These are phyloP conservation scores for Exophiala bonariae DNA, from an alignment of 2,329 filamentous ascomycete genomes.

Conservation along the genomic window DNA sequence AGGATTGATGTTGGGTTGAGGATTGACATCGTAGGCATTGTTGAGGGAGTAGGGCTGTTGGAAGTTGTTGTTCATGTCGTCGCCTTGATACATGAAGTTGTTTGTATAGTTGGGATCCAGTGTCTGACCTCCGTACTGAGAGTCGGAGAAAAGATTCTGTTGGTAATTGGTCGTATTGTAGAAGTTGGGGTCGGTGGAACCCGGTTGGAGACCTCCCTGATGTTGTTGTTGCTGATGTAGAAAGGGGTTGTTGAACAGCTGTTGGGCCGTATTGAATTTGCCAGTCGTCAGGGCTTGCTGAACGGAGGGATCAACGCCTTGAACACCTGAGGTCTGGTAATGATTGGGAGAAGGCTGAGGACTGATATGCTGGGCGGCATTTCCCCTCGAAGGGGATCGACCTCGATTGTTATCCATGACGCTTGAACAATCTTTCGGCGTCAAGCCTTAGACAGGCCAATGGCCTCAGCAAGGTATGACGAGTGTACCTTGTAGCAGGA, in stretches of 20 bases:
- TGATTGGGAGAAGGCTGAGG: slow-evolving; percentile 41
- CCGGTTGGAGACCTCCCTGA: slow-evolving; percentile 20
- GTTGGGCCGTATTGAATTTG: slow-evolving; percentile 31
- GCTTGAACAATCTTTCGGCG: slow-evolving; percentile 6
- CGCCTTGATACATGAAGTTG: slow-evolving; percentile 31
- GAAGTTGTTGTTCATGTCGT: slow-evolving; percentile 40
- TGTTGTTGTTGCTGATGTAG: slow-evolving; percentile 29
- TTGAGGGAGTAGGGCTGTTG: slow-evolving; percentile 23
- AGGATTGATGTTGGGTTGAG: slow-evolving; percentile 40
- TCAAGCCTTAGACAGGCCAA: neutral
- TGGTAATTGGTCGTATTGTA: slow-evolving; percentile 31
- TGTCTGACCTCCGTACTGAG: slow-evolving; percentile 35
- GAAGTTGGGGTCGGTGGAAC: slow-evolving; percentile 12
- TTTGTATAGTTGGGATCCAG: slow-evolving; percentile 30
- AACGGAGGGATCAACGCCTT: slow-evolving; percentile 40
- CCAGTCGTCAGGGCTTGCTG: slow-evolving; percentile 35
- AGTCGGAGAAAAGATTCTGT: slow-evolving; percentile 24
- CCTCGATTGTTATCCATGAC: slow-evolving; percentile 32
- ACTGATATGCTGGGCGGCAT: slow-evolving; percentile 43
- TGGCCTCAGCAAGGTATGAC: slow-evolving; percentile 1
- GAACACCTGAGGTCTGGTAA: slow-evolving; percentile 37
- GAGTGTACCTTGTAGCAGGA: slow-evolving; percentile 1
- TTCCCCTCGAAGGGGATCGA: slow-evolving; percentile 37
- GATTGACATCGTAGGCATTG: slow-evolving; percentile 37
- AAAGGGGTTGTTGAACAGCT: slow-evolving; percentile 36